phyloP scores from a whole-genome alignment of 176 grass and related monocot genomes.

The Paspalum vaginatum region DNA sequence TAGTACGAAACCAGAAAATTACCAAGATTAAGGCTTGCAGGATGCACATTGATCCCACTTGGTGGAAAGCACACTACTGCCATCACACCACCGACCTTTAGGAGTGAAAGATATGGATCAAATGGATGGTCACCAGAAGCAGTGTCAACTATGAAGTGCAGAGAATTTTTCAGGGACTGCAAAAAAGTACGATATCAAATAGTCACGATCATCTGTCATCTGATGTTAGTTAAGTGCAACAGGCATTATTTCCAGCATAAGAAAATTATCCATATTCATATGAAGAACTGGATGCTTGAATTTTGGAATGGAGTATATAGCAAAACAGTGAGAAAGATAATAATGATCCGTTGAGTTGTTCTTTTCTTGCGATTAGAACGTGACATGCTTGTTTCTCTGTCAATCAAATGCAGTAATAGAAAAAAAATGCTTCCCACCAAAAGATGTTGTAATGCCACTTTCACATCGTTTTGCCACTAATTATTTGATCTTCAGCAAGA shows the following conservation, averaged over 20 bases:
- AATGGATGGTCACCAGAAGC: conserved; percentile 82
- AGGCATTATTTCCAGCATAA: neutral
- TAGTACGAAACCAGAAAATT: conserved; percentile 26
- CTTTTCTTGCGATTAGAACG: neutral
- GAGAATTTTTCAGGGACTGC: conserved; percentile 62
- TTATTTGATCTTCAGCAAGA: neutral
- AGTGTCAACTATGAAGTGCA: conserved; percentile 81
- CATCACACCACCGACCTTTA: conserved; percentile 74
- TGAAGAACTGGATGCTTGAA: neutral
- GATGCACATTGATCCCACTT: conserved; percentile 64
- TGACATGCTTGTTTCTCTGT: neutral
- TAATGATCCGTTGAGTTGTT: neutral
- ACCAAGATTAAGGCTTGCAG: conserved; percentile 63
- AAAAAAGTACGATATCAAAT: conserved; percentile 16
- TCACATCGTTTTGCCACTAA: no score
- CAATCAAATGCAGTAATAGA: neutral
- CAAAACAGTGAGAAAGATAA: neutral
- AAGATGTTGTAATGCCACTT: neutral
- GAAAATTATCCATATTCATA: neutral
- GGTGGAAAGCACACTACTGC: conserved; percentile 56
- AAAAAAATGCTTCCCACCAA: neutral
- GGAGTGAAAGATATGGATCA: conserved; percentile 73
- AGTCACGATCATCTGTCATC: neutral
- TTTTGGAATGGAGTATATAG: neutral
- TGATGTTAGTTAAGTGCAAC: no score